A percentile compares a stretch with the other conserved stretches of the same genome.
phyloP scores from a whole-genome alignment of 148 eudicot genomes.

The Chenopodium formosanum region DNA sequence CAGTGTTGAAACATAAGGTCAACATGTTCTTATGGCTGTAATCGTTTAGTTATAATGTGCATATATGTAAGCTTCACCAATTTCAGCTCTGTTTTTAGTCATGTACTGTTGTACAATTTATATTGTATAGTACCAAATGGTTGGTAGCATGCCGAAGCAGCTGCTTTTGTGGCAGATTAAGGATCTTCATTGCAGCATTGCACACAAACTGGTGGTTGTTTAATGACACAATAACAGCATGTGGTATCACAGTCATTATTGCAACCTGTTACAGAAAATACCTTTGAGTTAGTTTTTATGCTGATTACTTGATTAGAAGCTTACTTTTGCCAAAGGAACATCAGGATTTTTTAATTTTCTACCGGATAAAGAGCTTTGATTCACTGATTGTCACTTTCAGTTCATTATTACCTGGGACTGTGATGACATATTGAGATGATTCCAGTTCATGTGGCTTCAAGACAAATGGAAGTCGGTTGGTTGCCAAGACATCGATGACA shows the following conservation, averaged over 20 bases:
- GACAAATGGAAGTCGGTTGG: conserved; percentile 17
- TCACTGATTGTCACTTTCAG: not conserved
- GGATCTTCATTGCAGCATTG: conserved; percentile 55
- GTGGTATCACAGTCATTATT: conserved; percentile 57
- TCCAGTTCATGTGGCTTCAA: conserved; percentile 17
- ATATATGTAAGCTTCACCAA: not conserved
- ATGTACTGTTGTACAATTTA: conserved; percentile 3
- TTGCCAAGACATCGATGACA: not conserved
- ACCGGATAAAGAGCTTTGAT: not conserved
- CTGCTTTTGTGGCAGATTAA: conserved; percentile 8
- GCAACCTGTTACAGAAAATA: conserved; percentile 41
- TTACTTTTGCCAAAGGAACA: not conserved
- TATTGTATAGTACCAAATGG: not conserved
- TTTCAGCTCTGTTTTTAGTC: not conserved
- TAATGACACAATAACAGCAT: conserved; percentile 63
- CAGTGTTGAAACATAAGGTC: not conserved
- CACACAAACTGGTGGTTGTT: conserved; percentile 56
- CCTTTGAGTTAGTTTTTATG: not conserved
- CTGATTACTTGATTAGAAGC: not conserved
- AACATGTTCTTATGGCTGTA: not conserved
- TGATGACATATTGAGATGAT: conserved; percentile 9
- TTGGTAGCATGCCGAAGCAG: conserved; percentile 7
- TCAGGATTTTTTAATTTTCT: not conserved
- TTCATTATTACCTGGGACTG: conserved; percentile 15
- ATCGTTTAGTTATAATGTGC: not conserved